Base-by-base conservation (phyloP, 2,329 filamentous ascomycete genomes). In the Beauveria varroae region DNA sequence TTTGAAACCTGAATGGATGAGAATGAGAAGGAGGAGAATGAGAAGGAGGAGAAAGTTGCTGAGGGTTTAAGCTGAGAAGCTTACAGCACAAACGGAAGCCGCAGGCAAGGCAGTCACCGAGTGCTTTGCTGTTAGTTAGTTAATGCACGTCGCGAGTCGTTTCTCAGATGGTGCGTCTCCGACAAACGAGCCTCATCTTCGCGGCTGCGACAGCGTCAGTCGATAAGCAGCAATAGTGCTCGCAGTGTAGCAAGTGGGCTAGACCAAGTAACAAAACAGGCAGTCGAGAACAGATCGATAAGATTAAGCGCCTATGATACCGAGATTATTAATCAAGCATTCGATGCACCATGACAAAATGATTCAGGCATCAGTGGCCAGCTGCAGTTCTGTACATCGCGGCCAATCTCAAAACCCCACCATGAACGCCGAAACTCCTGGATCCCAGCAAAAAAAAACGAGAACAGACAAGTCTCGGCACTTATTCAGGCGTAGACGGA, bases 401-500 rank as follows among this genome's bases (percentile, higher is more conserved):
- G 3, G 26, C 18, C 46, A 18, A 18, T 30, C 7, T 16, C 22
- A n/a, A 28, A 7, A 8, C 4, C 18, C 47, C 47, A 50, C 47
- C 26, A n/a, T 5, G 3, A 58, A 49, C 30, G 43, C 55, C 55
- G 0, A 10, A 28, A 60, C 49, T 12, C 37, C 57, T 3, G 22
- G 41, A 50, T 14, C 5, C 28, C 16, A 14, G 8, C 8, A 58
- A 40, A 20, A 28, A 3, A 40, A 37, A 16, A 22, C 34, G 14
- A 20, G 14, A 26, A 34, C 5, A 34, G 28, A 34, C 5, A 34
- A 37, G 7, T 41, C 22, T 14, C 4, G 8, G 12, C 20, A 28
- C 18, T 52, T 43, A 58, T 57, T 62, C 62, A 64, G 69, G 65
- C 28, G 67, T 49, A 26, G 71, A 69, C 20, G 87, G 85, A 69